Evolutionary conservation across 202 grass and related monocot species (phyloP), one percentile per base, ranked within the genome.

Genomic region (Cymbopogon flexuosus): DNA sequence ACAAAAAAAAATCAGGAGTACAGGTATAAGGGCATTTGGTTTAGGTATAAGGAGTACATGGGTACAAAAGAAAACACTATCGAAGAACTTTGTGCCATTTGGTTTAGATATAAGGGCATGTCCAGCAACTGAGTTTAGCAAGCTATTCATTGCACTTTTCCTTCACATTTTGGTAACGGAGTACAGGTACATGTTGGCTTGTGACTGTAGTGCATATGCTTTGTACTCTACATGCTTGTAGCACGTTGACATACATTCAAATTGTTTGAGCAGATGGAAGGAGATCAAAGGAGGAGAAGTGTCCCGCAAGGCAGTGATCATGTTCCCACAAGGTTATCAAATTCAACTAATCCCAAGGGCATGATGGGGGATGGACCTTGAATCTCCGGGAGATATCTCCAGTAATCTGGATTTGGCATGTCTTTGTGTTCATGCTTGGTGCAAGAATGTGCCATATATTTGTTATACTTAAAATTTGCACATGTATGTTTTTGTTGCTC

Each of bases 121-220:
- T 33, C 73, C 76, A 1, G 91, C 46, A 16, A 0, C 88, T 15
- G 75, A 86, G 29, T 93, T 90, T 68, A 86, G 78, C 80, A 82
- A 80, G 60, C 9, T 86, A 19, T 79, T 80, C 11, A 84, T 93
- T 11, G 42, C 88, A 63, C 65, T 88, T 70, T 81, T 88, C 85
- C 81, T 93, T 10, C 91, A 90, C 47, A 54, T 60, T 63, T 84
- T 93, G 30, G 83, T 88, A 6, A 90, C 91, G 0, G 70, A 90
- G 49, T 88, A 93, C 5, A 93, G 16, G 91, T 86, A 40, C 27
- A 27, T 27, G 27, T 27, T 27, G 27, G 27, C 27, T 27, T 27
- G 27, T 11, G 36, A 8, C 52, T 68, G 43, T 27, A 27, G 45
- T 5, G 5, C n/a, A 36, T 37, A 43, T 7, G 14, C 27, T 27